phyloP scores from a whole-genome alignment of 208 protist genomes.

The Crithidia fasciculata region DNA sequence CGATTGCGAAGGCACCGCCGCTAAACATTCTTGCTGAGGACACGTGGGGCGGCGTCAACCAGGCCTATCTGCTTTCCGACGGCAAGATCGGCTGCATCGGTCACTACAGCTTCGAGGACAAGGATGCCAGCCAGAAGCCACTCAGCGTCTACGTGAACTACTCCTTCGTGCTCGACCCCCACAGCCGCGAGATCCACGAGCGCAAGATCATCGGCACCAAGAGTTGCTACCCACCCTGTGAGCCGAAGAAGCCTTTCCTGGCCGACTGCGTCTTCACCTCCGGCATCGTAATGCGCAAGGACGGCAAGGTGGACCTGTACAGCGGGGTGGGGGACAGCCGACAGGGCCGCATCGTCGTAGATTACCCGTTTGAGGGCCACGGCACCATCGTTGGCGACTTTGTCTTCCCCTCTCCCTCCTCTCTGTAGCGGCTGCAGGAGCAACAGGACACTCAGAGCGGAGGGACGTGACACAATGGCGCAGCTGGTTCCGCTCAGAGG shows the following conservation, averaged over 20 bases:
- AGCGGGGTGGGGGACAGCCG: constrained; percentile 66
- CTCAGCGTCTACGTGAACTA: constrained; percentile 68
- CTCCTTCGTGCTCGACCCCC: constrained; percentile 63
- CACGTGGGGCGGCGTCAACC: constrained; percentile 70
- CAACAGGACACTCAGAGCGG: too few species aligned
- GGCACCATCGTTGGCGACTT: constrained; percentile 49
- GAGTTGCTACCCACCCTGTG: constrained; percentile 59
- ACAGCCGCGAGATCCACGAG: constrained; percentile 36
- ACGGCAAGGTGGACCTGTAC: constrained; percentile 76
- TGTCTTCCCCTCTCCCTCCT: constrained; percentile 22
- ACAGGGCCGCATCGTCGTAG: constrained; percentile 68
- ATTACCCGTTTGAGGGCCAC: constrained; percentile 72
- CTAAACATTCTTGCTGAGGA: constrained; percentile 60
- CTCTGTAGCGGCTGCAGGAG: neutral
- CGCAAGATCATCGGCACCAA: constrained; percentile 59
- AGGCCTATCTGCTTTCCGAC: constrained; percentile 59
- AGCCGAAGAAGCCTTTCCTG: constrained; percentile 46
- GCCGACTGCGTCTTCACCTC: constrained; percentile 65
- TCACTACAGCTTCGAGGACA: constrained; percentile 70
- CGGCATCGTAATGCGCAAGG: constrained; percentile 66
- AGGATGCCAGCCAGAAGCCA: constrained; percentile 32
- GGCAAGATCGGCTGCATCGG: constrained; percentile 71
- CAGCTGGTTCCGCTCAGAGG: too few species aligned
- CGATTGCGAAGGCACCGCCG: constrained; percentile 46
- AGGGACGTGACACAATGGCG: too few species aligned